Evolutionary conservation across 768 basidiomycete species (phyloP).

Genomic region (Russula ochroleuca): DNA sequence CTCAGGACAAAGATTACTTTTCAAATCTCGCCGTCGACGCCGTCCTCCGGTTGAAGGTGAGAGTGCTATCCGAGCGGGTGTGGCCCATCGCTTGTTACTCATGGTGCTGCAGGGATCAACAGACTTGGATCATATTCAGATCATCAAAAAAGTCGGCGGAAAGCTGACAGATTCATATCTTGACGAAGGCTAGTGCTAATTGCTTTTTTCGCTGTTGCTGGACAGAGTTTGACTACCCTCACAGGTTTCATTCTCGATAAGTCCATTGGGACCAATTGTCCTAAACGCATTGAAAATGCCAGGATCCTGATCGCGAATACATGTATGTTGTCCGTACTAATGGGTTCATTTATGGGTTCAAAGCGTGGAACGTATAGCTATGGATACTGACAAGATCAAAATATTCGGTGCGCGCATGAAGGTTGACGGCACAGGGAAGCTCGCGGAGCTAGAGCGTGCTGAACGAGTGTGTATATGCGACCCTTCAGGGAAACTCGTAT

Average conservation of each 20-base stretch:
- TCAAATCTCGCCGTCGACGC: slow-evolving; percentile 97
- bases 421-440: slow-evolving; percentile 93
- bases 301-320: slow-evolving; percentile 98
- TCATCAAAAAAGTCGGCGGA: slow-evolving; percentile 99
- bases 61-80: not conserved
- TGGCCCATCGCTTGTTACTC: not conserved
- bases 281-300: slow-evolving; percentile 89
- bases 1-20: slow-evolving; percentile 97
- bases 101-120: slow-evolving; percentile 68
- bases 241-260: slow-evolving; percentile 97
- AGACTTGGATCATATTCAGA: slow-evolving; percentile 95
- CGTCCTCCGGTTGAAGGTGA: slow-evolving; percentile 82
- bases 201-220: not conserved
- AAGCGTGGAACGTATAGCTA: slow-evolving; percentile 51
- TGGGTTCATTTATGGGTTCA: slow-evolving; percentile 6
- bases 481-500: not conserved
- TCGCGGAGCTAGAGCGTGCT: slow-evolving; percentile 96
- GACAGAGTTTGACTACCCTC: not conserved
- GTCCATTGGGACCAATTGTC: slow-evolving; percentile 87
- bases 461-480: slow-evolving; percentile 58
- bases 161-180: slow-evolving; percentile 98
- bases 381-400: slow-evolving; percentile 99
- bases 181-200: slow-evolving; percentile 67
- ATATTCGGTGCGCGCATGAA: slow-evolving; percentile 95
- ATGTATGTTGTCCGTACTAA: slow-evolving; percentile 48